Evolutionary conservation across 495 filamentous ascomycete genomes (phyloP).

Genomic region (Parathielavia appendiculata): DNA sequence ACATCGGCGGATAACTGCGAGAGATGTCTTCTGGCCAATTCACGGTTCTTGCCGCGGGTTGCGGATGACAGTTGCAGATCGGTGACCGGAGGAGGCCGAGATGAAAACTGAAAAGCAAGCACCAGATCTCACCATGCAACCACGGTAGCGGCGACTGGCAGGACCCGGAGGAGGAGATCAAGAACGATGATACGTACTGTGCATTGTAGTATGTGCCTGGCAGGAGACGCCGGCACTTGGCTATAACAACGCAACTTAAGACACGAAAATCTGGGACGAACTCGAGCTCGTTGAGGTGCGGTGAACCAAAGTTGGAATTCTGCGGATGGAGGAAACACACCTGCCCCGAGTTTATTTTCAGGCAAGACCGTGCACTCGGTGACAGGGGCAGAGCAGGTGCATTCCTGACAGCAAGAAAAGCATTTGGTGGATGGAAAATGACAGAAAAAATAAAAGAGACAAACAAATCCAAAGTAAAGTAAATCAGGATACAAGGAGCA

Average conservation of each 20-base stretch:
- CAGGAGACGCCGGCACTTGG: constrained; percentile 30
- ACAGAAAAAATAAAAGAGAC: not conserved
- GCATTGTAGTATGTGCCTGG: constrained; percentile 11
- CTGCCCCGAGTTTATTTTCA: constrained; percentile 16
- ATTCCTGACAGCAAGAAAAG: not conserved
- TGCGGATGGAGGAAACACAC: constrained; percentile 16
- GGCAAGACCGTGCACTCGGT: constrained; percentile 7
- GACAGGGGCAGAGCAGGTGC: not conserved
- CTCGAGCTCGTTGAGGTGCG: constrained; percentile 21
- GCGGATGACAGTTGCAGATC: not conserved
- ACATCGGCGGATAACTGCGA: not conserved
- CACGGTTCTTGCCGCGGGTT: not conserved
- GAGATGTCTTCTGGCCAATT: not conserved
- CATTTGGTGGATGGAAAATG: no score
- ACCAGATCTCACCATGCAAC: no score
- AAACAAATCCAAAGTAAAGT: no score
- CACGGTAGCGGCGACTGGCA: no score
- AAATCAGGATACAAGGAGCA: no score
- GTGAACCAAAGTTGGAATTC: constrained; percentile 22
- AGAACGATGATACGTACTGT: not conserved
- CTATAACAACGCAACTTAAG: constrained; percentile 28
- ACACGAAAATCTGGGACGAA: constrained; percentile 27
- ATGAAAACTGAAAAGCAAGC: no score
- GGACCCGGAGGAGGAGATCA: not conserved
- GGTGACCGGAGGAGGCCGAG: no score